phyloP scores from a whole-genome alignment of 202 grass and related monocot genomes.

The Schoenoplectus tabernaemontani region DNA sequence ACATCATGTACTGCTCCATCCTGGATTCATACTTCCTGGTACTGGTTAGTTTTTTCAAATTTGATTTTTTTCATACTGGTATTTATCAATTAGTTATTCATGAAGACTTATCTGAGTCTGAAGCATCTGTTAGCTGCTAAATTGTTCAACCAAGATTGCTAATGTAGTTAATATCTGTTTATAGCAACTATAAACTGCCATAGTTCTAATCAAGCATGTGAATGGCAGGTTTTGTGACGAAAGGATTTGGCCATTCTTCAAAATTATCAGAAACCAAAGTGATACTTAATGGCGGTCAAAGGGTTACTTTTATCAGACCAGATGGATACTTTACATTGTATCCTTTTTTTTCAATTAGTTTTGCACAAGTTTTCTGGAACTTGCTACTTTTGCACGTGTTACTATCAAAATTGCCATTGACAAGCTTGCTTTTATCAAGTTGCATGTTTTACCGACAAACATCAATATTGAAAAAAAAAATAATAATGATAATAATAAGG shows the following conservation, averaged over 20 bases:
- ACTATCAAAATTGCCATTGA: not conserved
- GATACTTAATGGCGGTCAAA: conserved; percentile 92
- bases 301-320: conserved; percentile 67
- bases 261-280: conserved; percentile 80
- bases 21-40: not conserved
- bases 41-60: not conserved
- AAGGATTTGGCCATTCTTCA: conserved; percentile 56
- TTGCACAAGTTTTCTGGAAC: not conserved
- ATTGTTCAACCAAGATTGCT: not conserved
- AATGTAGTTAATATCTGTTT: not conserved
- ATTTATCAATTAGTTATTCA: not conserved
- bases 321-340: conserved; percentile 99
- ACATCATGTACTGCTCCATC: not conserved
- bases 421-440: not conserved
- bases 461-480: too few species aligned
- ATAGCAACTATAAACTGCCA: not conserved
- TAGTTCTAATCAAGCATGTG: conserved; percentile 3
- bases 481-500: not conserved
- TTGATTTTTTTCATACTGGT: not conserved
- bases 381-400: not conserved
- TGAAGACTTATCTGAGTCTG: not conserved
- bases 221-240: conserved; percentile 32
- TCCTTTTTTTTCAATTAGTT: conserved; percentile 32
- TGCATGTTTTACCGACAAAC: too few species aligned
- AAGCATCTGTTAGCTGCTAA: not conserved